These are phyloP conservation scores for bread wheat (Triticum aestivum) DNA, from an alignment of 176 grass and related monocot species.

Conservation along the genomic window IWGSC_CS_RefSeq_v2.1 NC_057803.1:17557790-17558289, in stretches of 20 bases:
- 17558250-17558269: slow-evolving; percentile 45
- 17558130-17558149: slow-evolving; percentile 29
- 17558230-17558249: slow-evolving; percentile 50
- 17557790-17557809: slow-evolving; percentile 59
- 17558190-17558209: slow-evolving; percentile 63
- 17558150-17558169: slow-evolving; percentile 74
- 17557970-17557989: slow-evolving; percentile 67
- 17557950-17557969: slow-evolving; percentile 30
- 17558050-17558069: not conserved
- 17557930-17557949: slow-evolving; percentile 30
- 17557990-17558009: slow-evolving; percentile 59
- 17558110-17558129: slow-evolving; percentile 21
- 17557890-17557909: slow-evolving; percentile 76
- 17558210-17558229: slow-evolving; percentile 53
- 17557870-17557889: slow-evolving; percentile 17
- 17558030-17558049: slow-evolving; percentile 5
- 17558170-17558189: slow-evolving; percentile 85
- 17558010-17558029: not conserved
- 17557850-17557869: slow-evolving; percentile 49
- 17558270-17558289: slow-evolving; percentile 63
- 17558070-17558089: not conserved
- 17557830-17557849: slow-evolving; percentile 91
- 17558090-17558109: not conserved
- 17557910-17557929: slow-evolving; percentile 48
- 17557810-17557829: slow-evolving; percentile 86